phyloP scores from a whole-genome alignment of 2,329 filamentous ascomycete species.

The Colletotrichum sp. region DNA sequence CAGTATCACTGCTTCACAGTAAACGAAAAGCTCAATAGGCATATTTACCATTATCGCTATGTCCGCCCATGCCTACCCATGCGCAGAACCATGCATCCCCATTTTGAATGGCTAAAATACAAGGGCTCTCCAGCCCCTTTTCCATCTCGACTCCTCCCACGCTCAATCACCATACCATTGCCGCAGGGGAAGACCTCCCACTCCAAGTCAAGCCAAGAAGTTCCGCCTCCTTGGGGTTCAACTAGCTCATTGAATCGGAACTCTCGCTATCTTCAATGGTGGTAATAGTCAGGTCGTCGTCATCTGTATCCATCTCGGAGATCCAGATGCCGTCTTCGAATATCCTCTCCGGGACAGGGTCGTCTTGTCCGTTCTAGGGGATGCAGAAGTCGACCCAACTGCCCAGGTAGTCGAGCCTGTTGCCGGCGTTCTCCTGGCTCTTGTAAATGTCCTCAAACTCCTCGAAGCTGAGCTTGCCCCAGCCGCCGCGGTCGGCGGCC shows the following conservation, averaged over 20 bases:
- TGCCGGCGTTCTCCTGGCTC: conserved; percentile 64
- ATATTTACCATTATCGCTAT: background rate
- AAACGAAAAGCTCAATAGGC: background rate
- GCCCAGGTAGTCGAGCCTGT: conserved; percentile 79
- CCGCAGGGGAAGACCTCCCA: background rate
- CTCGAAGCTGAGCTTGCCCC: conserved; percentile 75
- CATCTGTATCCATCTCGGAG: background rate
- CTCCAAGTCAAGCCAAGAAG: background rate
- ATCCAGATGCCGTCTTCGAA: rapidly evolving
- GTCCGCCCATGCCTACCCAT: background rate
- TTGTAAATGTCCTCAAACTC: conserved; percentile 84
- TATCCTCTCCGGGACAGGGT: background rate
- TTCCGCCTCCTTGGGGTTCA: background rate
- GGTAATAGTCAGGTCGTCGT: background rate
- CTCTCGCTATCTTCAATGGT: background rate
- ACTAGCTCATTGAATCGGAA: background rate
- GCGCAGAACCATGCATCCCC: background rate
- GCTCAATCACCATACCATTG: background rate
- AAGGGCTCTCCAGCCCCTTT: background rate
- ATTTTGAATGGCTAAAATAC: background rate
- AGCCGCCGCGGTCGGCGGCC: conserved; percentile 75
- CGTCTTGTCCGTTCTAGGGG: conserved; percentile 43
- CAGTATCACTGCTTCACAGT: background rate
- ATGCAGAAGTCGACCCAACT: conserved; percentile 90
- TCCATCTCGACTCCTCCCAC: background rate